These are phyloP conservation scores for Castanea crenata DNA, from an alignment of 306 rosid species.

Conservation along the genomic window DNA sequence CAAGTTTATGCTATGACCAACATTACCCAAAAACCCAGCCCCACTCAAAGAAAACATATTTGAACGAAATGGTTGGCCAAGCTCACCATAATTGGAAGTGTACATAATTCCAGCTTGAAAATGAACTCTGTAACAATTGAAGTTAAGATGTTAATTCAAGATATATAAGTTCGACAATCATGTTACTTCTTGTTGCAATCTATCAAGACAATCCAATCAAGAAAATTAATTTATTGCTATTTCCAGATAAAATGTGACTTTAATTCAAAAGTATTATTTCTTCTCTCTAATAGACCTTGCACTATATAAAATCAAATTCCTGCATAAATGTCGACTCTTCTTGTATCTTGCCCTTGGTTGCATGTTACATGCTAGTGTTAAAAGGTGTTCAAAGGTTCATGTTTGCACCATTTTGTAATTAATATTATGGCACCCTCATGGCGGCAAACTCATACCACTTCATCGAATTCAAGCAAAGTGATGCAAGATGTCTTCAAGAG, in stretches of 20 bases:
- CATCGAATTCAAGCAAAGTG: background rate
- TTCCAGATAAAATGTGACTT: background rate
- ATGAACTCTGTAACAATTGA: constrained; percentile 58
- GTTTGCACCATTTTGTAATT: too few relatives aligned
- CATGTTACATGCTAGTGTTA: background rate
- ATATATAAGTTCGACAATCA: constrained; percentile 14
- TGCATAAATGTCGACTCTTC: background rate
- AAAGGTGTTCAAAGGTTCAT: background rate
- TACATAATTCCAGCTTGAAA: constrained; percentile 97
- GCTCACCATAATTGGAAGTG: constrained; percentile 44
- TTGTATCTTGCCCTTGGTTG: background rate
- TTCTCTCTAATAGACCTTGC: background rate
- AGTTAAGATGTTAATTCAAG: constrained; percentile 48
- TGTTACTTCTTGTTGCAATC: background rate
- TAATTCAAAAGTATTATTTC: background rate
- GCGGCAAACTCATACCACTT: background rate
- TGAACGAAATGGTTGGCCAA: constrained; percentile 51
- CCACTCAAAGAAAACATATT: constrained; percentile 86
- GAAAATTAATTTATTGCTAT: background rate
- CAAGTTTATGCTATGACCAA: too few relatives aligned
- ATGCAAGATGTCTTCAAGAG: background rate
- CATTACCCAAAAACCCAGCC: constrained; percentile 49
- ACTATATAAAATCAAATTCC: background rate
- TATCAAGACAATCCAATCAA: background rate
- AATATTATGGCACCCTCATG: background rate